Base-by-base conservation (phyloP, 768 basidiomycete genomes). In the Lactifluus hygrophoroides region DNA sequence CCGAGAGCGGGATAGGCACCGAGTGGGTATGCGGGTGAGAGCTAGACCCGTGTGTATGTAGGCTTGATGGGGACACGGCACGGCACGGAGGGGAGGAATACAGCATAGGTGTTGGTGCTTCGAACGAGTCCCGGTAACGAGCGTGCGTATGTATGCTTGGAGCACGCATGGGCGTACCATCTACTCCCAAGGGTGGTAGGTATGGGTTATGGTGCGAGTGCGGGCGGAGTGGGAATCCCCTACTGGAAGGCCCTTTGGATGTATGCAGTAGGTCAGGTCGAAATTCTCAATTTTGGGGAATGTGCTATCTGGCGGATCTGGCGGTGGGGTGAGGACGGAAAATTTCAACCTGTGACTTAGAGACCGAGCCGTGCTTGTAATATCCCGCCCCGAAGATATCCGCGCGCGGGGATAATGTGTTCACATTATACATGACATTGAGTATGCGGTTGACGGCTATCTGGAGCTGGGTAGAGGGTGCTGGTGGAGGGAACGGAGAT, bases 181-280 rank as follows among this genome's bases (percentile, higher is more conserved):
- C n/a, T n/a, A n/a, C n/a, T n/a, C n/a, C n/a, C n/a, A n/a, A n/a
- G n/a, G n/a, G n/a, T n/a, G n/a, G n/a, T n/a, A n/a, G n/a, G n/a
- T n/a, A n/a, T n/a, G n/a, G n/a, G n/a, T n/a, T n/a, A n/a, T n/a
- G n/a, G n/a, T n/a, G n/a, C n/a, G n/a, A n/a, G n/a, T n/a, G 9
- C 19, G 49, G 25, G 17, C 37, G 44, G 38, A 44, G 55, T 9
- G 60, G 38, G 45, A 45, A 17, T 23, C 16, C 32, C 91, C 94
- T 1, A 80, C 78, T 0, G 93, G 93, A 1, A 95, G 75, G 2
- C 90, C 88, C 67, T 96, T 93, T 0, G 93, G 91, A 27, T 94
- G 85, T 13, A 98, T 75, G 13, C 94, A 94, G 68, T 97, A 96
- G 0, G 94, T 97, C 0, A 93, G 94, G 67, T 97, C 95, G 70